phyloP scores from a whole-genome alignment of 108 stramenopile species.

The Aurantiochytrium sp. region DNA sequence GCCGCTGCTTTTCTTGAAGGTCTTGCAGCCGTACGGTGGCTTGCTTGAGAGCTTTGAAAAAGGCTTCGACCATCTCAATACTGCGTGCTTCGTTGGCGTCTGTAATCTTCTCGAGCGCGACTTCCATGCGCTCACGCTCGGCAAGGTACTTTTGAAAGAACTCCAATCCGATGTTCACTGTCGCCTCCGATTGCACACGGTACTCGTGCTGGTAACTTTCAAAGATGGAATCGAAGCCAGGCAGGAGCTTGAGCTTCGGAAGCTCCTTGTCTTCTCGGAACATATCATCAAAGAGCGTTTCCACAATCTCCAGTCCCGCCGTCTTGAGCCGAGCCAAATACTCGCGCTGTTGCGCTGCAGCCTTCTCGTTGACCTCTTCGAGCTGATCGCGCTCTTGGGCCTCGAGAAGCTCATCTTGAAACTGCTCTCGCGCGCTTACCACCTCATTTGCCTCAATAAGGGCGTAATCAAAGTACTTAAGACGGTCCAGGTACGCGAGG shows the following conservation, averaged over 20 bases:
- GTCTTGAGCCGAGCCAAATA: constrained; percentile 25
- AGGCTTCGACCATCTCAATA: constrained; percentile 20
- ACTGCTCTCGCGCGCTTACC: constrained; percentile 44
- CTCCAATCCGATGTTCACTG: constrained; percentile 19
- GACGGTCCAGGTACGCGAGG: constrained; percentile 46
- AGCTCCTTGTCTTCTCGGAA: constrained; percentile 49
- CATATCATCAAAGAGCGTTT: constrained; percentile 50
- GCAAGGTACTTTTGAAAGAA: background rate
- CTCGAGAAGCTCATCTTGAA: constrained; percentile 57
- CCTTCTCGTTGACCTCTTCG: constrained; percentile 39
- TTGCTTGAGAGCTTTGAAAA: constrained; percentile 16
- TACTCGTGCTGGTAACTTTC: constrained; percentile 35
- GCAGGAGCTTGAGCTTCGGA: constrained; percentile 40
- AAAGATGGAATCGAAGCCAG: constrained; percentile 35
- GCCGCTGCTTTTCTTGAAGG: background rate
- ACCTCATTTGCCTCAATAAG: constrained; percentile 16
- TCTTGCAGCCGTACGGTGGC: background rate
- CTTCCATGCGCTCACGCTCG: constrained; percentile 25
- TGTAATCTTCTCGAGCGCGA: constrained; percentile 12
- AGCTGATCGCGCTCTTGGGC: constrained; percentile 49
- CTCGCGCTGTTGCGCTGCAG: constrained; percentile 26
- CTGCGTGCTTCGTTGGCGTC: background rate
- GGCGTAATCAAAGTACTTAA: constrained; percentile 50
- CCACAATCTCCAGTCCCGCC: constrained; percentile 41
- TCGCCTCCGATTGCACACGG: constrained; percentile 20